These are phyloP conservation scores for Diplodia seriata DNA, from an alignment of 2,329 filamentous ascomycete species.

Conservation along the genomic window DNA sequence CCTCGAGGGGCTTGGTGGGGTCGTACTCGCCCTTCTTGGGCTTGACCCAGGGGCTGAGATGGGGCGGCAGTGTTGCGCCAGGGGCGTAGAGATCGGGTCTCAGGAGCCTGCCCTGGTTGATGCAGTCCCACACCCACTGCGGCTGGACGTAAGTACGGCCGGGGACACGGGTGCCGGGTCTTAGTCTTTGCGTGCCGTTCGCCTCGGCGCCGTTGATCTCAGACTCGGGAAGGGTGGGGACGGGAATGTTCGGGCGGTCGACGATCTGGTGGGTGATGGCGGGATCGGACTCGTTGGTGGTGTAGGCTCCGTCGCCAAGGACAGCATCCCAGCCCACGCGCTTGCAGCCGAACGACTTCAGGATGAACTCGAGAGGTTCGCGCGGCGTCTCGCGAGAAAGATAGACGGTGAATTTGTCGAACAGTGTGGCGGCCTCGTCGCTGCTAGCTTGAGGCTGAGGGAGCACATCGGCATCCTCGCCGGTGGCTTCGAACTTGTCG, in stretches of 20 bases:
- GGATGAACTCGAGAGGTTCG: conserved; percentile 87
- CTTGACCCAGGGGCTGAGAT: conserved; percentile 96
- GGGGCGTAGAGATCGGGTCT: conserved; percentile 87
- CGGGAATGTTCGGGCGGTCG: conserved; percentile 76
- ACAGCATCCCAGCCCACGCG: conserved; percentile 93
- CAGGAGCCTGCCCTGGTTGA: conserved; percentile 90
- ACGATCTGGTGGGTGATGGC: conserved; percentile 96
- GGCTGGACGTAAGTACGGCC: conserved; percentile 93
- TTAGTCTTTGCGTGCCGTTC: conserved; percentile 35
- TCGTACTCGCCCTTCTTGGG: conserved; percentile 87
- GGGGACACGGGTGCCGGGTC: conserved; percentile 72
- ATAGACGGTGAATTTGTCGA: conserved; percentile 88
- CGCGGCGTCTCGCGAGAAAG: conserved; percentile 92
- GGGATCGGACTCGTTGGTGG: conserved; percentile 83
- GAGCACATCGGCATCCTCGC: conserved; percentile 83
- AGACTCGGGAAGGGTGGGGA: conserved; percentile 48
- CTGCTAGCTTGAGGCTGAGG: conserved; percentile 75
- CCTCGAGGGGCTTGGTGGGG: conserved; percentile 81
- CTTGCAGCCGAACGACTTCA: conserved; percentile 94
- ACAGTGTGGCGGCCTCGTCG: conserved; percentile 75
- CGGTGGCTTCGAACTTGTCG: conserved; percentile 89
- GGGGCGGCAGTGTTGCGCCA: conserved; percentile 86
- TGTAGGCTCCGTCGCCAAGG: conserved; percentile 90
- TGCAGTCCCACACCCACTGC: conserved; percentile 97
- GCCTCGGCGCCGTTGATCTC: conserved; percentile 52